Evolutionary conservation across 2,329 filamentous ascomycete genomes (phyloP), one percentile per base, ranked within the genome.

Genomic region (Ophiosphaerella herpotricha): DNA sequence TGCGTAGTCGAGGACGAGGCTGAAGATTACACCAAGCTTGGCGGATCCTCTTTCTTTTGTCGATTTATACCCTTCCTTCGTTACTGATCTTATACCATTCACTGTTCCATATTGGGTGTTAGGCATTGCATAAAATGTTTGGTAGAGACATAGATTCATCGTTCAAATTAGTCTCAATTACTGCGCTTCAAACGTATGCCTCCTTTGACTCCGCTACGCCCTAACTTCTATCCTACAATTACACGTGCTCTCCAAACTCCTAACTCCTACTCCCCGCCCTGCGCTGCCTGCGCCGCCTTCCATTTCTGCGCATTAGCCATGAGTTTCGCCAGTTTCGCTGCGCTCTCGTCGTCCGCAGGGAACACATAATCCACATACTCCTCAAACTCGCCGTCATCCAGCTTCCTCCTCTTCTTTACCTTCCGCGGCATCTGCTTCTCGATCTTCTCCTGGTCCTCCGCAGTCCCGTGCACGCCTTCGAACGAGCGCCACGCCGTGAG

Each of bases 351-450:
- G 77, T 97, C 94, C 4, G 90, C 91, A 1, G 94, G 94, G 84
- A 99, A 99, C 31, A 99, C 85, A 66, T 96, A 97, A 73, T 97
- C 94, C 76, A 94, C 85, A 74, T 96, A 97, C 77, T 99, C 94
- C 80, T 99, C 91, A 78, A 91, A 97, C 33, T 85, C 87, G 72
- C 94, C 92, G 75, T 97, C 93, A 70, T 96, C 92, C 72, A 96
- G 75, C 82, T 86, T 91, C 74, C 94, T 87, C 67, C 91, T 83
- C 81, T 94, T 93, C 86, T 96, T 97, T 68, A 90, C 89, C 75
- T 87, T 87, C 58, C 92, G 84, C 31, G 94, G 94, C 91, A 97
- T 96, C 79, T 96, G 90, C 72, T 87, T 90, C 75, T 94, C 87
- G 57, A 99, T 89, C 66, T 86, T 87, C 57, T 90, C 89, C 54